Evolutionary conservation across 2,329 filamentous ascomycete genomes (phyloP).

Genomic region (Ceratocystis eucalypticola): DNA sequence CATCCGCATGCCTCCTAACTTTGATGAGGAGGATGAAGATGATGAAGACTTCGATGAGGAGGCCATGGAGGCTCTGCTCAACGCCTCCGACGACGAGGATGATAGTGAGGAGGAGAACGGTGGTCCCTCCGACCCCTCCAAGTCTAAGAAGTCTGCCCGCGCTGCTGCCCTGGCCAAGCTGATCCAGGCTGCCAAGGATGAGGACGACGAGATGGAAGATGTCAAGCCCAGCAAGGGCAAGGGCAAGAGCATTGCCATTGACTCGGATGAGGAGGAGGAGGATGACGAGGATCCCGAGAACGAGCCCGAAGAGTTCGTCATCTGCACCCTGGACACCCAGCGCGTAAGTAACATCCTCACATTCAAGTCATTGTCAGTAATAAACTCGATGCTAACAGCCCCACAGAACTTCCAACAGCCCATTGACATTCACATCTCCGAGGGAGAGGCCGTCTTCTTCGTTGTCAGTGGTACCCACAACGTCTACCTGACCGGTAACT

Average conservation of each 20-base stretch:
- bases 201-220: slow-evolving; percentile 50
- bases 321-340: slow-evolving; percentile 90
- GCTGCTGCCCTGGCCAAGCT: slow-evolving; percentile 67
- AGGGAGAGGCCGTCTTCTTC: slow-evolving; percentile 87
- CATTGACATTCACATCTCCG: slow-evolving; percentile 79
- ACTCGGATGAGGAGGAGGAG: slow-evolving; percentile 45
- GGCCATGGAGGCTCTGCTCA: slow-evolving; percentile 43
- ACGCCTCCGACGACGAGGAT: slow-evolving; percentile 42
- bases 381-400: slow-evolving; percentile 16
- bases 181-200: slow-evolving; percentile 41
- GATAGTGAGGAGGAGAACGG: slow-evolving; percentile 60
- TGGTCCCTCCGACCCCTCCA: slow-evolving; percentile 80
- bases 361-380: background rate
- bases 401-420: slow-evolving; percentile 82
- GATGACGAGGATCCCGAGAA: slow-evolving; percentile 42
- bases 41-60: slow-evolving; percentile 56
- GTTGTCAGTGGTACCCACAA: slow-evolving; percentile 79
- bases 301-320: slow-evolving; percentile 75
- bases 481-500: slow-evolving; percentile 91
- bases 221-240: slow-evolving; percentile 59
- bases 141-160: slow-evolving; percentile 58
- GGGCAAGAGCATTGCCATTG: slow-evolving; percentile 54
- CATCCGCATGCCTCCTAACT: slow-evolving; percentile 55
- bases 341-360: slow-evolving; percentile 47
- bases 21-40: slow-evolving; percentile 39